These are phyloP conservation scores for Zygnema circumcarinatum DNA, from an alignment of 139 green algal genomes.

Conservation along the genomic window DNA sequence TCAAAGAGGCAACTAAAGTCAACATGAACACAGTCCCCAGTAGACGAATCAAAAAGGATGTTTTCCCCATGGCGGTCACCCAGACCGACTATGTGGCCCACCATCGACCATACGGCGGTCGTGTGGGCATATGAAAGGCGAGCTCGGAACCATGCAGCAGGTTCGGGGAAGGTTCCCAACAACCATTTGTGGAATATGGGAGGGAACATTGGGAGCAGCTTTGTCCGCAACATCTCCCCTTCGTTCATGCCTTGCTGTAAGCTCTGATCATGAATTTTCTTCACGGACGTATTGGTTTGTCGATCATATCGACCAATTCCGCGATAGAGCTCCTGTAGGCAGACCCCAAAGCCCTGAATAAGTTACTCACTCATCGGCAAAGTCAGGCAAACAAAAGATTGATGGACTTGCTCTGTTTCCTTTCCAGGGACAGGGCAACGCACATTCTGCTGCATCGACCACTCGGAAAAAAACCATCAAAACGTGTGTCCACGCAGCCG, in stretches of 20 bases:
- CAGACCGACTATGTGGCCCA: conserved; percentile 72
- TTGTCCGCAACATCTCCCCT: conserved; percentile 28
- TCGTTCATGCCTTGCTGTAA: conserved; percentile 5
- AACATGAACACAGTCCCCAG: conserved; percentile 77
- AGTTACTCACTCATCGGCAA: too few species aligned
- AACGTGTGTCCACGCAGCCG: too few species aligned
- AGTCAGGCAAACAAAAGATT: too few species aligned
- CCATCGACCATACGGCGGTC: conserved; percentile 73
- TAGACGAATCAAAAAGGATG: conserved; percentile 89
- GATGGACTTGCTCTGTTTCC: too few species aligned
- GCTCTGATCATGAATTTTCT: conserved; percentile 72
- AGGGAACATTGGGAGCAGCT: conserved; percentile 76
- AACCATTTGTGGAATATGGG: conserved; percentile 88
- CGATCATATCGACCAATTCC: conserved; percentile 47
- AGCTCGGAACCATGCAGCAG: conserved; percentile 82
- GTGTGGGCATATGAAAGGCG: conserved; percentile 81
- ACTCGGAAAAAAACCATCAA: too few species aligned
- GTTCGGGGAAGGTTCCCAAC: conserved; percentile 78
- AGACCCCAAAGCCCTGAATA: not conserved
- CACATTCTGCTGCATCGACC: too few species aligned
- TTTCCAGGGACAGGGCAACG: too few species aligned
- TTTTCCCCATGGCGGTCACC: conserved; percentile 91
- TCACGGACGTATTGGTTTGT: conserved; percentile 64
- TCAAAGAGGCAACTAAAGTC: conserved; percentile 89
- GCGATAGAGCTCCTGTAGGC: conserved; percentile 43